Evolutionary conservation across 2,329 filamentous ascomycete species (phyloP).

Genomic region (Hypoxylon sp.): DNA sequence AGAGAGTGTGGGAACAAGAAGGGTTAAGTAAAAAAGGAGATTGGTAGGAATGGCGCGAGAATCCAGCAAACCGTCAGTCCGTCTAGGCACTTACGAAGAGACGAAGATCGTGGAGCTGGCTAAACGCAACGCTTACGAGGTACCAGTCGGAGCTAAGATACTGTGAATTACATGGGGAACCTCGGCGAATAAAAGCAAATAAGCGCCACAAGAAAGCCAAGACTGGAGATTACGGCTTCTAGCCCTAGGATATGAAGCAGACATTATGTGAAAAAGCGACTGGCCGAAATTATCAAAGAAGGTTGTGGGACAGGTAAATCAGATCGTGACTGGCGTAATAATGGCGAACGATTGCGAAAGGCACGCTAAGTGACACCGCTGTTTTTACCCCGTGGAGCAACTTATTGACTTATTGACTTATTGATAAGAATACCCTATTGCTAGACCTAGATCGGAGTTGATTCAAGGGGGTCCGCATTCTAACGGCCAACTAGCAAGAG

Average conservation of each 20-base stretch:
- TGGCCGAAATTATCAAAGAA: slow-evolving; percentile 14
- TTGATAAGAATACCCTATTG: slow-evolving; percentile 44
- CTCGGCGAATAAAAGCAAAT: slow-evolving; percentile 20
- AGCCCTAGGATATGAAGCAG: slow-evolving; percentile 9
- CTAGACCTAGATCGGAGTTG: slow-evolving; percentile 27
- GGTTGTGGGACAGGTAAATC: slow-evolving; percentile 36
- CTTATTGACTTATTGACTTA: not conserved
- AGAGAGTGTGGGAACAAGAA: slow-evolving; percentile 34
- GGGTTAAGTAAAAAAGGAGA: slow-evolving; percentile 25
- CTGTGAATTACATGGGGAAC: slow-evolving; percentile 14
- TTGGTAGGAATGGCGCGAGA: slow-evolving; percentile 27
- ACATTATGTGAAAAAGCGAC: slow-evolving; percentile 5
- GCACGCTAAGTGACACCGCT: slow-evolving; percentile 42
- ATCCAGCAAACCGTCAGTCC: slow-evolving; percentile 24
- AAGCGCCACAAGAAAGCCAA: slow-evolving; percentile 22
- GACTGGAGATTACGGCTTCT: slow-evolving; percentile 20
- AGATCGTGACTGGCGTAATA: slow-evolving; percentile 45
- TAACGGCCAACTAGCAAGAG: slow-evolving; percentile 18
- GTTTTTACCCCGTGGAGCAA: slow-evolving; percentile 41
- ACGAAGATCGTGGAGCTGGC: slow-evolving; percentile 46
- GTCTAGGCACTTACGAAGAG: slow-evolving; percentile 34
- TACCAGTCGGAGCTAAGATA: slow-evolving; percentile 19
- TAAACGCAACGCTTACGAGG: slow-evolving; percentile 41
- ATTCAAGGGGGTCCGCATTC: slow-evolving; percentile 10
- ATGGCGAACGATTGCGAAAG: slow-evolving; percentile 47